These are phyloP conservation scores for Skeletonema tropicum DNA, from an alignment of 108 stramenopile genomes.

Conservation along the genomic window DNA sequence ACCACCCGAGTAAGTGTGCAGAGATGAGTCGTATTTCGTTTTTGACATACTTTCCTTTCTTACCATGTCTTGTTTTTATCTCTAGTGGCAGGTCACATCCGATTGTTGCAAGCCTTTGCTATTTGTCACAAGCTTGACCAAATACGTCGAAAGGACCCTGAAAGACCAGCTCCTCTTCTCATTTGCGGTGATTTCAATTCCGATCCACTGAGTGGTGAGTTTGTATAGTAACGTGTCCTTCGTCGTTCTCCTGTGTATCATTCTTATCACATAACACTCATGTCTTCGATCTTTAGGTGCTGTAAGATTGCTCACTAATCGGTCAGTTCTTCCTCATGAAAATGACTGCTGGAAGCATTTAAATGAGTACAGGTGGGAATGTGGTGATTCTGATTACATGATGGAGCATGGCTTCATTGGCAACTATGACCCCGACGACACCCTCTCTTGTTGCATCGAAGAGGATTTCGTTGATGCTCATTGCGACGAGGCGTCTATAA, in stretches of 20 bases:
- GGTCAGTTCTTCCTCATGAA: constrained; percentile 46
- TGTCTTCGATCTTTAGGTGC: constrained; percentile 20
- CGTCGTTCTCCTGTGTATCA: not conserved
- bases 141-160: constrained; percentile 30
- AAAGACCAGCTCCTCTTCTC: constrained; percentile 20
- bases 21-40: no score
- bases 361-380: constrained; percentile 61
- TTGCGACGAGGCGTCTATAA: constrained; percentile 20
- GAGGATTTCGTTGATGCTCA: constrained; percentile 27
- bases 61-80: no score
- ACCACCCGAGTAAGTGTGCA: constrained; percentile 49
- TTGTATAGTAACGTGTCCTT: not conserved
- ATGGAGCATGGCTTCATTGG: constrained; percentile 37
- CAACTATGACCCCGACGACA: constrained; percentile 11
- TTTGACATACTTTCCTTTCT: not conserved
- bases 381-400: constrained; percentile 43
- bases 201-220: constrained; percentile 50
- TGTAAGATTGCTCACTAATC: constrained; percentile 44
- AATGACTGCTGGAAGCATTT: constrained; percentile 65
- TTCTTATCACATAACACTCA: not conserved
- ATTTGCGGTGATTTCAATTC: constrained; percentile 66
- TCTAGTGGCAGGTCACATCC: constrained; percentile 61
- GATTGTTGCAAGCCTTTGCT: constrained; percentile 61
- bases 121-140: constrained; percentile 56
- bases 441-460: constrained; percentile 18